Conservation (phyloP, 139 green algal species). For the Chlamydomonas eustigma region DNA sequence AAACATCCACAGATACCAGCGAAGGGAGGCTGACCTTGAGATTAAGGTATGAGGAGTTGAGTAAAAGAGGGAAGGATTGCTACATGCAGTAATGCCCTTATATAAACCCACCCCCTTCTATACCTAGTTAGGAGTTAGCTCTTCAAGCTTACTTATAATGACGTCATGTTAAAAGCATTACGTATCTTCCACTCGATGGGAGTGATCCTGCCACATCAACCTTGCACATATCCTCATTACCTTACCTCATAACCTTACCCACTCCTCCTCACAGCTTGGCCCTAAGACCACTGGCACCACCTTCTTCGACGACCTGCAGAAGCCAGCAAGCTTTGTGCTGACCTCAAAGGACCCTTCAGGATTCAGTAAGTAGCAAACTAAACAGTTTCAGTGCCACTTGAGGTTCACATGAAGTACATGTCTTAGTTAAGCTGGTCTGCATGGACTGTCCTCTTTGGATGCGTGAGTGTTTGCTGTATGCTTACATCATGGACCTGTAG, state of each 20-base stretch:
- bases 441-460: too few relatives aligned
- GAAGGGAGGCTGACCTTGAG: constrained; percentile 31
- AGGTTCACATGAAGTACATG: too few relatives aligned
- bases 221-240: too few relatives aligned
- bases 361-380: constrained; percentile 14
- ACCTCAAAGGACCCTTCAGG: constrained; percentile 23
- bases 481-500: too few relatives aligned
- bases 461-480: too few relatives aligned
- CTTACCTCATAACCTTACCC: neutral
- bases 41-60: too few relatives aligned
- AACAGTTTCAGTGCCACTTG: too few relatives aligned
- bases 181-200: neutral
- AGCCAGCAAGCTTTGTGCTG: constrained; percentile 19
- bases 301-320: constrained; percentile 63
- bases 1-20: constrained; percentile 21
- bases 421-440: too few relatives aligned
- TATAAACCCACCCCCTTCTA: neutral
- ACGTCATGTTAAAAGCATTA: neutral
- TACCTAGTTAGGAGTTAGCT: neutral
- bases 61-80: too few relatives aligned
- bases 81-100: neutral
- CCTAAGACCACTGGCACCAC: constrained; percentile 62
- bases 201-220: too few relatives aligned
- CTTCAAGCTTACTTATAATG: neutral
- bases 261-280: neutral